Evolutionary conservation across 176 grass and related monocot species (phyloP).

Genomic region (Oryza coarctata): DNA sequence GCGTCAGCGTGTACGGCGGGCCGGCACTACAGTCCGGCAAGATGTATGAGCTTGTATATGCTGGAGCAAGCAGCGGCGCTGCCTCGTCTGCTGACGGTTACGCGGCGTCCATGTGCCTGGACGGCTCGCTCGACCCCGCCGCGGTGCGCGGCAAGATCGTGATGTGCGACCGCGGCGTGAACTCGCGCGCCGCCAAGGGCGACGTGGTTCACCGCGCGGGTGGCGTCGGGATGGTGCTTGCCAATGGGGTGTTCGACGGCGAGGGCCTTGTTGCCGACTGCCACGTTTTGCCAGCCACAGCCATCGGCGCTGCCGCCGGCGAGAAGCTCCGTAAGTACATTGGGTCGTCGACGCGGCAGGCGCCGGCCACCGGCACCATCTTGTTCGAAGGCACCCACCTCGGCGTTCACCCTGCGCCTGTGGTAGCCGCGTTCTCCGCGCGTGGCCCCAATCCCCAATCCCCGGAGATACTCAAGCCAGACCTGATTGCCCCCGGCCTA

Average conservation of each 20-base stretch:
- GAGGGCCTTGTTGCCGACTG: slow-evolving; percentile 91
- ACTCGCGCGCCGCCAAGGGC: slow-evolving; percentile 75
- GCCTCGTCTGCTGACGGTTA: slow-evolving; percentile 56
- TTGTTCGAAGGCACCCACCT: slow-evolving; percentile 82
- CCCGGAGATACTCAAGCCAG: slow-evolving; percentile 84
- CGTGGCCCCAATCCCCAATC: slow-evolving; percentile 86
- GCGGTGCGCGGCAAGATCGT: slow-evolving; percentile 69
- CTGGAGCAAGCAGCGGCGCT: slow-evolving; percentile 37
- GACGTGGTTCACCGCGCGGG: slow-evolving; percentile 77
- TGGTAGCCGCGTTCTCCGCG: slow-evolving; percentile 88
- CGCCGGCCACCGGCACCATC: slow-evolving; percentile 70
- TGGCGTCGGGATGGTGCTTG: slow-evolving; percentile 79
- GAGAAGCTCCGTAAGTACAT: slow-evolving; percentile 79
- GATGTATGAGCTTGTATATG: slow-evolving; percentile 73
- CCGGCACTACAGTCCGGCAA: slow-evolving; percentile 55
- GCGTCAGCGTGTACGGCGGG: slow-evolving; percentile 80
- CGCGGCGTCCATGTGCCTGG: slow-evolving; percentile 82
- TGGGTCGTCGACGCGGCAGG: slow-evolving; percentile 41
- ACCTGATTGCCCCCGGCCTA: slow-evolving; percentile 81
- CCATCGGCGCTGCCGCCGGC: slow-evolving; percentile 61
- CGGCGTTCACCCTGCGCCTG: slow-evolving; percentile 80
- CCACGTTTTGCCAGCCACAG: slow-evolving; percentile 82
- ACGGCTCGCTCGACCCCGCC: slow-evolving; percentile 69
- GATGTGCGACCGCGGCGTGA: slow-evolving; percentile 90
- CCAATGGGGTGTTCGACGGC: slow-evolving; percentile 87